Evolutionary conservation across 1,284 basidiomycete species (phyloP).

Genomic region (Cryptococcus sp.): DNA sequence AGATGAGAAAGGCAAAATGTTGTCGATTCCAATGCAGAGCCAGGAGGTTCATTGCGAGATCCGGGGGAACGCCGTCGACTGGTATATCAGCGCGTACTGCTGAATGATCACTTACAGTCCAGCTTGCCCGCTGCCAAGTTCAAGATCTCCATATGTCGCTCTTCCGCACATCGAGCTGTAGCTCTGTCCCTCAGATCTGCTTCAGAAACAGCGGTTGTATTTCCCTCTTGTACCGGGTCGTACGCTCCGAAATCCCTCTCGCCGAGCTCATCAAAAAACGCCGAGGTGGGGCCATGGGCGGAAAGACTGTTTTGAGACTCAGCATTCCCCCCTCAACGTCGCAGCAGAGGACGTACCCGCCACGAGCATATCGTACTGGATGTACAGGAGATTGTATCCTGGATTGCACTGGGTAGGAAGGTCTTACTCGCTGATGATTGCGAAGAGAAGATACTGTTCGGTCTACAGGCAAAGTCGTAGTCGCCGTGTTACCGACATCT

Average conservation of each 20-base stretch:
- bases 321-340: no score
- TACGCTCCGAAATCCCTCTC: conserved; percentile 7
- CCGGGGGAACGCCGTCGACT: conserved; percentile 41
- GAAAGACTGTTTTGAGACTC: not conserved
- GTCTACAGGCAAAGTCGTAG: no score
- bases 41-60: conserved; percentile 39
- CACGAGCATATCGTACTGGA: no score
- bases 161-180: conserved; percentile 26
- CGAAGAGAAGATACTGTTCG: no score
- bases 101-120: conserved; percentile 25
- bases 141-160: conserved; percentile 36
- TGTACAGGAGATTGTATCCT: no score
- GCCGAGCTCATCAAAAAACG: not conserved
- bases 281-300: conserved; percentile 25
- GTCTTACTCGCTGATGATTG: no score
- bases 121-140: conserved; percentile 38
- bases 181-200: conserved; percentile 22
- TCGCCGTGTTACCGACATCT: no score
- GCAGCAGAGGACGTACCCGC: no score
- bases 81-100: not conserved
- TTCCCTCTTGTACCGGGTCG: conserved; percentile 13
- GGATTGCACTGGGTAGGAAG: no score
- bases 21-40: conserved; percentile 47
- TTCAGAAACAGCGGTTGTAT: conserved; percentile 4
- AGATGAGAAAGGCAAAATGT: conserved; percentile 42